Percentiles rank a stretch among this genome's conserved stretches.
phyloP scores from a whole-genome alignment of 257 asterid species.

The Linderniella brevidens region DNA sequence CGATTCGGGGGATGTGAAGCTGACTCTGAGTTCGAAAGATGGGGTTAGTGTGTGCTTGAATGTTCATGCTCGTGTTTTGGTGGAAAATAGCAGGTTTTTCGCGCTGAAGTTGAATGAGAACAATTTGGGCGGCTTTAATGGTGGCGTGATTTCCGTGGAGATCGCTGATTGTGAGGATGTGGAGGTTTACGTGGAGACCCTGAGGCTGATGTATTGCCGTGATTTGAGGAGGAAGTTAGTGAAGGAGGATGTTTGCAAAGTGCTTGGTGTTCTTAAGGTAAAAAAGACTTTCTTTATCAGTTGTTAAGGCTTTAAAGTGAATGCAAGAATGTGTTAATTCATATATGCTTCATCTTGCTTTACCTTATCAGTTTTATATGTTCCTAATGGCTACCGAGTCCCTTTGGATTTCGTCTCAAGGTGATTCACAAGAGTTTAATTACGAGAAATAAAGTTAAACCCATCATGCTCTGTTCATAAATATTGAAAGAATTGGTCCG shows the following conservation, averaged over 20 bases:
- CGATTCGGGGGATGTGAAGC: slow-evolving; percentile 67
- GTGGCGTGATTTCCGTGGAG: slow-evolving; percentile 26
- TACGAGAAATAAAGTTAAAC: too few relatives aligned
- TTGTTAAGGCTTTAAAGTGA: background rate
- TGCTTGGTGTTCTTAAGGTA: slow-evolving; percentile 91
- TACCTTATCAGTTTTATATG: too few relatives aligned
- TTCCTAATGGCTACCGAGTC: too few relatives aligned
- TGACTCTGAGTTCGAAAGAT: slow-evolving; percentile 73
- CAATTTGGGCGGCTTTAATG: too few relatives aligned
- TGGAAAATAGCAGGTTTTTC: slow-evolving; percentile 63
- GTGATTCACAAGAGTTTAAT: too few relatives aligned
- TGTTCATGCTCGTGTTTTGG: slow-evolving; percentile 78
- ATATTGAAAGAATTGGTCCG: too few relatives aligned
- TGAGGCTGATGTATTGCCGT: slow-evolving; percentile 74
- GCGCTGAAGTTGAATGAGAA: slow-evolving; percentile 60
- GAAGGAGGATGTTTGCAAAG: slow-evolving; percentile 68
- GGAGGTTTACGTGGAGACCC: slow-evolving; percentile 75
- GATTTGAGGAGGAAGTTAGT: slow-evolving; percentile 80
- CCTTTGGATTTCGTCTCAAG: too few relatives aligned
- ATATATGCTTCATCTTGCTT: too few relatives aligned
- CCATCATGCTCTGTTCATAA: too few relatives aligned
- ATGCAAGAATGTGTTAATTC: too few relatives aligned
- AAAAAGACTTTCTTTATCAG: background rate
- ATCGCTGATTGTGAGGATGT: slow-evolving; percentile 92
- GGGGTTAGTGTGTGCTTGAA: slow-evolving; percentile 49